Evolutionary conservation across 345 rosid species (phyloP).

Genomic region (Mangifera indica): DNA sequence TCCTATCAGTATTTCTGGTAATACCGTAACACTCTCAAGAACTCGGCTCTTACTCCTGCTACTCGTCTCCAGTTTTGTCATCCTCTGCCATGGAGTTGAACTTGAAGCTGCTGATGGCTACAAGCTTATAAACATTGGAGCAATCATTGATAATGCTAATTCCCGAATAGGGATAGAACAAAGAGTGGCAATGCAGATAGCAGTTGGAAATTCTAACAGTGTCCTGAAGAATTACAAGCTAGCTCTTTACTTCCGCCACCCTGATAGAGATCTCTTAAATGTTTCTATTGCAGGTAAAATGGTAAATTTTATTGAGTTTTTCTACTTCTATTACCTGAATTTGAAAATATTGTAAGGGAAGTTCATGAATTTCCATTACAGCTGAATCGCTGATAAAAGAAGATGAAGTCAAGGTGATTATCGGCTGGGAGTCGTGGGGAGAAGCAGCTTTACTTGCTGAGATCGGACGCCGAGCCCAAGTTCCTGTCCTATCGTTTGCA

Average conservation of each 20-base stretch:
- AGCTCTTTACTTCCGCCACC: constrained; percentile 31
- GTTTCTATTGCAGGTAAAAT: constrained; percentile 38
- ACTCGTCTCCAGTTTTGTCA: constrained; percentile 4
- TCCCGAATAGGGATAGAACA: constrained; percentile 39
- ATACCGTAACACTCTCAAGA: not conserved
- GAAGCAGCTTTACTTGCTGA: constrained; percentile 45
- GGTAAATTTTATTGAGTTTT: not conserved
- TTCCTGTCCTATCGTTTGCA: constrained; percentile 47
- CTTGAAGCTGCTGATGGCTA: constrained; percentile 1
- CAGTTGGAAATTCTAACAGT: constrained; percentile 32
- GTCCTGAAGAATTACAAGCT: constrained; percentile 21
- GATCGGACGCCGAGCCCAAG: constrained; percentile 29
- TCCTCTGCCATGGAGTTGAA: constrained; percentile 25
- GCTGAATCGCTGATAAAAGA: constrained; percentile 41
- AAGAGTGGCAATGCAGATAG: constrained; percentile 43
- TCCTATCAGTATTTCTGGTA: not conserved
- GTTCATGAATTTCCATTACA: constrained; percentile 14
- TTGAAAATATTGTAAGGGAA: not conserved
- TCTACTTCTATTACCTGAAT: not conserved
- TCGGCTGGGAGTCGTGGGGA: constrained; percentile 51
- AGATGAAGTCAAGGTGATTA: constrained; percentile 34
- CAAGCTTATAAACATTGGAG: constrained; percentile 36
- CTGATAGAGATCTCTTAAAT: constrained; percentile 27
- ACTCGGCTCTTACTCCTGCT: constrained; percentile 11
- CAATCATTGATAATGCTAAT: constrained; percentile 31